Evolutionary conservation across 1,284 basidiomycete genomes (phyloP), one percentile per base, ranked within the genome.

Genomic region (Puccinia polysora): DNA sequence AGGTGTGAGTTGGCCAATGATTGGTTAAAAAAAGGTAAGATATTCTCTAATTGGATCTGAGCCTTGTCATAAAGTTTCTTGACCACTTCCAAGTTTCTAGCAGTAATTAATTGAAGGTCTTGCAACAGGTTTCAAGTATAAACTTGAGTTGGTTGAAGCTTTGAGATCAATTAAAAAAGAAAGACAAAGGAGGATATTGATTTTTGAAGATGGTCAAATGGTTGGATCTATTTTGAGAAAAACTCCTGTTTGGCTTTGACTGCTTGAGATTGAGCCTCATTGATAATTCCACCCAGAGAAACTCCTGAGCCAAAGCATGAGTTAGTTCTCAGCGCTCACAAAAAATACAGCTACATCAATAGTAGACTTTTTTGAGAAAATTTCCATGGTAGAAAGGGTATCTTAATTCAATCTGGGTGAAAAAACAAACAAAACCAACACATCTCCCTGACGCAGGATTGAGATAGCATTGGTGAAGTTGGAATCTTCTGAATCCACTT

Each of bases 321-420:
- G 97, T 83, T 98, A 95, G 81, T 98, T 98, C 82, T 97, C 95
- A 6, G 96, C 93, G 0, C 90, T 93, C 58, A 97, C 93, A 75
- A 97, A 93, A 80, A 98, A 99, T 68, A 99, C 94, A 71, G 98
- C 87, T 32, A 99, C 95, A 79, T 99, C 96, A 69, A 99, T 98
- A 81, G 97, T 93, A 80, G 96, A 91, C 80, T 98, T 95, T 38
- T 92, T 90, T 20, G 94, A 87, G 78, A 98, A 98, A 58, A 97
- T 84, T 7, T 92, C 91, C 1, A 95, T 99, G 0, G 96, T 99
- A 83, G 96, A 91, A 78, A 95, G 81, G 73, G 88, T 92, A 81
- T 98, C 96, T 72, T 92, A 87, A 81, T 99, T 99, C 63, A 99
- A 86, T 74, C 96, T 96, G 1, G 96, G 96, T 0, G 94, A 95